Base-by-base conservation (phyloP, 371 early-diverging fungal genomes). In the Mortierella sp. region DNA sequence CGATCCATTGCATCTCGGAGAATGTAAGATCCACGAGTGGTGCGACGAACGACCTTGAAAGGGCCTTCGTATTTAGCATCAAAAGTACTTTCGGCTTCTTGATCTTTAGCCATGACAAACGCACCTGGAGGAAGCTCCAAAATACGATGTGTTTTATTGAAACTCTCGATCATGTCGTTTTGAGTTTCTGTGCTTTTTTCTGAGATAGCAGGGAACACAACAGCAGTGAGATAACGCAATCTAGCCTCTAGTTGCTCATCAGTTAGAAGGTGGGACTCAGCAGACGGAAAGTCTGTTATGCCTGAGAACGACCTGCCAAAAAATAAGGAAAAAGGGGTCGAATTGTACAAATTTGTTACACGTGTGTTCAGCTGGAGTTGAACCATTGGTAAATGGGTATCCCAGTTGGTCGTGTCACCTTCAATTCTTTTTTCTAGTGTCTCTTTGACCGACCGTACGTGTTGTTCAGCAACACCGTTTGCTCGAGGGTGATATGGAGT, bases 401-500 rank as follows among this genome's bases (percentile, higher is more conserved):
- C 70, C 77, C 77, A 77, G 45, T 16, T 13, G 13, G 45, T 13
- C 45, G 45, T 45, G 16, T 45, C 2, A 16, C 45, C 45, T 45
- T 13, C 45, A 45, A 45, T 45, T 19, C 13, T 2, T 10, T 45
- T 45, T 16, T 13, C 16, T 45, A 45, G 45, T 14, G 19, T 13
- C 24, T 14, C 45, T 19, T 45, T 45, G 19, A 45, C 45, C 45
- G 13, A 16, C 16, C 45, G 45, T 13, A 45, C 45, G 45, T 45
- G 13, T 4, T 19, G 45, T 10, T 45, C 16, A 45, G 45, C 45
- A 16, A 45, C 4, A 45, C 71, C 77, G 48, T 76, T 76, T 6
- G 61, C 71, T 34, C 71, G 68, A 41, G 77, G 71, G 63, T 76
- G 77, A 31, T 71, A 76, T 0, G 71, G 77, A 5, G 76, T 76